These are phyloP conservation scores for Cicer yamashitae DNA, from an alignment of 306 rosid species.

Conservation along the genomic window DNA sequence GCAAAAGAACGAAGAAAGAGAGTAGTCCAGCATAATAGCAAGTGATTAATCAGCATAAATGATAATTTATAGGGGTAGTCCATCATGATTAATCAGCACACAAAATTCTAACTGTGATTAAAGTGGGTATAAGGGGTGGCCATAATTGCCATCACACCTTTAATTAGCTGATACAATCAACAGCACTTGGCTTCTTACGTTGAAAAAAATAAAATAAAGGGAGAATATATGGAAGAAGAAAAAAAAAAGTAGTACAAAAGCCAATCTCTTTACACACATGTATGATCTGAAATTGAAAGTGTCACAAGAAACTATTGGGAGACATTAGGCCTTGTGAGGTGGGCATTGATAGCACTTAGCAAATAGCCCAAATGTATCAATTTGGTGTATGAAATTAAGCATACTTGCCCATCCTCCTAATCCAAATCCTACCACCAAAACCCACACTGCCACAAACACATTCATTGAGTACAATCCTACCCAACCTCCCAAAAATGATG, in stretches of 20 bases:
- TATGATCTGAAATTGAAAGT: conserved; percentile 47
- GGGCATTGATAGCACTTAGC: conserved; percentile 94
- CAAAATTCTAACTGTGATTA: conserved; percentile 61
- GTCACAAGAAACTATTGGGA: conserved; percentile 41
- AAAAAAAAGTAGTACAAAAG: conserved; percentile 47
- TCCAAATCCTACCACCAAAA: conserved; percentile 89
- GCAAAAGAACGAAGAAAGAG: not conserved
- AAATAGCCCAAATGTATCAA: conserved; percentile 83
- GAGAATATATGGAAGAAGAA: not conserved
- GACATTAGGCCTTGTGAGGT: conserved; percentile 70
- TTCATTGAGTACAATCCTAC: conserved; percentile 75
- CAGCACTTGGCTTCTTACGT: conserved; percentile 55
- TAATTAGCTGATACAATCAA: conserved; percentile 56
- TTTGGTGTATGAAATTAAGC: conserved; percentile 80
- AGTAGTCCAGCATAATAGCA: conserved; percentile 25
- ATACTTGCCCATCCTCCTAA: conserved; percentile 99
- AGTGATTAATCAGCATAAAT: conserved; percentile 52
- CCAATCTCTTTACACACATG: conserved; percentile 87
- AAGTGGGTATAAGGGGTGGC: conserved; percentile 69
- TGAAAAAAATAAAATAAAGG: conserved; percentile 19
- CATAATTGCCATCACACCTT: conserved; percentile 77
- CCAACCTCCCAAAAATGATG: conserved; percentile 88
- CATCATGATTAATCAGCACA: conserved; percentile 51
- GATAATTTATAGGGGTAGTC: not conserved
- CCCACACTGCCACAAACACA: conserved; percentile 90